Base-by-base conservation (phyloP, 257 asterid species). In the Primulina huaijiensis region DNA sequence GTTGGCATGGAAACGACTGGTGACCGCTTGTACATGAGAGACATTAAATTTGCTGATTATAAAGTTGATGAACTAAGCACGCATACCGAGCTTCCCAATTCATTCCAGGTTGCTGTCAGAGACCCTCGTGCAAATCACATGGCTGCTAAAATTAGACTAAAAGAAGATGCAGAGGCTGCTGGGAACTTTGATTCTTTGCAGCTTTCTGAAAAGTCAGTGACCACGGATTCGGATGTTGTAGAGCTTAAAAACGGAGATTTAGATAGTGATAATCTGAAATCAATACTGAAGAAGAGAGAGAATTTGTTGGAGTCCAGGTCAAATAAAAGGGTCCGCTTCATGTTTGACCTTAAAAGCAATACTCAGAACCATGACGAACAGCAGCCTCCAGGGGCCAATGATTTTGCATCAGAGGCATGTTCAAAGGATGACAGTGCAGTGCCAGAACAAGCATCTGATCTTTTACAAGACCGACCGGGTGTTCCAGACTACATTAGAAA, bases 71-170 rank as follows among this genome's bases (percentile, higher is more conserved):
- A 76, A 63, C 68, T 37, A 8, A 60, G 60, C 65, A 79, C 81
- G 56, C 78, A 61, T 53, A 69, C 74, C n/a, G 90, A 86, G 72
- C 85, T 83, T 74, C 93, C 95, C 69, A 69, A 62, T 68, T 67
- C 86, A 67, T 81, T 86, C 60, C 40, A 70, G 46, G 73, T 69
- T 30, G 79, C 72, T 35, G 29, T 56, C 43, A 84, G 82, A 74
- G 97, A 89, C 68, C 88, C 94, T 73, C 96, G 98, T 60, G 98
- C 98, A 16, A 84, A 90, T 81, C 96, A 78, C 68, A 52, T 46
- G 52, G 97, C 96, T 72, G 97, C 98, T 60, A 85, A 82, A 74
- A 71, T 75, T 20, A 86, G 98, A 76, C 85, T 92, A 59, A 75
- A 80, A 56, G 97, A 92, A 79, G 98, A 92, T 81, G 89, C 87